Evolutionary conservation across 2,329 filamentous ascomycete genomes (phyloP), one percentile per base, ranked within the genome.

Genomic region (Fusarium nygamai): DNA sequence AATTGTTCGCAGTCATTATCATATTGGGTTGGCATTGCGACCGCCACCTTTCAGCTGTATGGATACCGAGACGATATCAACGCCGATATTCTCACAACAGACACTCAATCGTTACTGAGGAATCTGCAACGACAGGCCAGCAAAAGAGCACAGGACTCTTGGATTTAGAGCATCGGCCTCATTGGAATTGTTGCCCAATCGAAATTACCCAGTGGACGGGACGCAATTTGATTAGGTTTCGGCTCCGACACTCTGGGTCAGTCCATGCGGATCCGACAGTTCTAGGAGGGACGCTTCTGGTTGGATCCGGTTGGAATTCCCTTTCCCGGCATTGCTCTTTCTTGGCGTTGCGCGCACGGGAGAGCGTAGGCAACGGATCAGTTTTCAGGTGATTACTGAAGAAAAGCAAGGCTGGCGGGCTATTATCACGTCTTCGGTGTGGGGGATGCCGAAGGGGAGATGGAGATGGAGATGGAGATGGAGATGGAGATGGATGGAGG

Each of bases 401-500:
- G 50, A 60, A 31, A 56, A 63, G 61, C 54, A 58, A 69, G 65
- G 36, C 68, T 75, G 64, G 75, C 63, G 66, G 75, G 50, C 48
- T 76, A 73, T 61, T 78, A 69, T 68, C 62, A 65, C 43, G 72
- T 65, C 47, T 73, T 73, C 58, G 73, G 72, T 39, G 69, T 69
- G 43, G 65, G 57, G 61, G 43, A 50, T 41, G 43, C 31, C 16
- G 63, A 73, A 44, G 65, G 39, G 20, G 64, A 68, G 29, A 43
- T 67, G 54, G 64, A 61, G 29, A 39, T n/a, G n/a, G n/a, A n/a
- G n/a, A n/a, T 46, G 39, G 70, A 70, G 19, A 38, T 41, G 31
- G 63, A 67, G 34, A 43, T 61, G 54, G 67, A 64, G 27, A 46
- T 58, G 39, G 71, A 71, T 38, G 56, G 57, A 27, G 64, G 47